Percentiles rank a stretch among this genome's conserved stretches.
Evolutionary conservation across 2,329 filamentous ascomycete genomes (phyloP).

Genomic region (Parastagonospora nodorum): DNA sequence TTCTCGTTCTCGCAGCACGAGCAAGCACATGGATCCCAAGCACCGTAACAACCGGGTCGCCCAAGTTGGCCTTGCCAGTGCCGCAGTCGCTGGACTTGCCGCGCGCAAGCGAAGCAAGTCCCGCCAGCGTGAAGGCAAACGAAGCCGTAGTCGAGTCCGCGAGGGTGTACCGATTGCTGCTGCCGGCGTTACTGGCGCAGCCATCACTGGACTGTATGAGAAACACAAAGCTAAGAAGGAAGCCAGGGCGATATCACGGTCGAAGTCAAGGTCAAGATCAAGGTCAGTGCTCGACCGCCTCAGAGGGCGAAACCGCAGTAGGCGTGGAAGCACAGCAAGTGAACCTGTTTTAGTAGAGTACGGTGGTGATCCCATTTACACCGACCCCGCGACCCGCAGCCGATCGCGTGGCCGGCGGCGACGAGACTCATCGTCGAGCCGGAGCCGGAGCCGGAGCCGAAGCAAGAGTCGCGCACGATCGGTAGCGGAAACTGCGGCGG

Average conservation of each 20-base stretch:
- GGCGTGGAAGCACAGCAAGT: conserved; percentile 51
- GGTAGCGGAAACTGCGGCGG: conserved; percentile 61
- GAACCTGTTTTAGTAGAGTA: conserved; percentile 66
- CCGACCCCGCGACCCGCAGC: conserved; percentile 52
- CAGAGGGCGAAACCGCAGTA: conserved; percentile 37
- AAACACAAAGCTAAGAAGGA: conserved; percentile 66
- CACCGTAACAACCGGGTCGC: conserved; percentile 65
- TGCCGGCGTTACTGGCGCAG: conserved; percentile 65
- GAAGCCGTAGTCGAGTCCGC: conserved; percentile 61
- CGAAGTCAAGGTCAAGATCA: conserved; percentile 51
- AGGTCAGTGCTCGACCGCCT: conserved; percentile 51
- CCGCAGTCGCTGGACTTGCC: conserved; percentile 65
- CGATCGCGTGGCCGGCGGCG: conserved; percentile 44
- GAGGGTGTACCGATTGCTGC: conserved; percentile 65
- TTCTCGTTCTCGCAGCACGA: conserved; percentile 51
- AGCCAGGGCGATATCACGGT: conserved; percentile 52
- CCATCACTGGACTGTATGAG: conserved; percentile 66
- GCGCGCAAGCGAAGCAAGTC: conserved; percentile 64
- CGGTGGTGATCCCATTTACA: conserved; percentile 65
- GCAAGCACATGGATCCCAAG: conserved; percentile 49
- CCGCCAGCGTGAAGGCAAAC: conserved; percentile 56
- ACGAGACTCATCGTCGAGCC: conserved; percentile 48
- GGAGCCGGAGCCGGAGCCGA: conserved; percentile 47
- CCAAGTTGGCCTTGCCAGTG: conserved; percentile 65
- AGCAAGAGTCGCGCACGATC: conserved; percentile 57